These are phyloP conservation scores for Sungouiella thailandica DNA, from an alignment of 805 yeast genomes.

Conservation along the genomic window DNA sequence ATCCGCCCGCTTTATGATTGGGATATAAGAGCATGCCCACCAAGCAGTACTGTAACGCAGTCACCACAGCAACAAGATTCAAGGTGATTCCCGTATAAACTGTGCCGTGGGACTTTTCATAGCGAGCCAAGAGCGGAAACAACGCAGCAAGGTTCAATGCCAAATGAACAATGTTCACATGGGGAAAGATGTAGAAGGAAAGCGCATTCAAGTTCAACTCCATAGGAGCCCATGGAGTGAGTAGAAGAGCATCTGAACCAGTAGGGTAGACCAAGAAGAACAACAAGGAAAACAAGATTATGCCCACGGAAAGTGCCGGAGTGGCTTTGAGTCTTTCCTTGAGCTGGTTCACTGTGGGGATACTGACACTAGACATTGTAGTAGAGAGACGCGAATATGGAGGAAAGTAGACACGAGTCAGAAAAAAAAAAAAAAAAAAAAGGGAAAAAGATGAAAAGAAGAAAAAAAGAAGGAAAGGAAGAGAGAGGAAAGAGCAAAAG, in stretches of 20 bases:
- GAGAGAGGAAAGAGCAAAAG: too few species aligned
- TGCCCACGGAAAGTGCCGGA: conserved; percentile 63
- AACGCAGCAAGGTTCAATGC: conserved; percentile 53
- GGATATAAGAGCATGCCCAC: conserved; percentile 50
- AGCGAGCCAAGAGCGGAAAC: conserved; percentile 54
- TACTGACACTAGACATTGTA: not conserved
- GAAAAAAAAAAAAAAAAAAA: too few species aligned
- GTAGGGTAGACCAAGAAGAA: conserved; percentile 34
- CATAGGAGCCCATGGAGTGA: conserved; percentile 48
- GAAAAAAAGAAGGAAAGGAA: too few species aligned
- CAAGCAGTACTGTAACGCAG: conserved; percentile 61
- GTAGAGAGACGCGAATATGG: too few species aligned
- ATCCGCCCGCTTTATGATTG: conserved; percentile 52
- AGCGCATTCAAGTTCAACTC: conserved; percentile 42
- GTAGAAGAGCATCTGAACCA: conserved; percentile 10
- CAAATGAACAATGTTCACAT: conserved; percentile 57
- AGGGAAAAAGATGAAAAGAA: too few species aligned
- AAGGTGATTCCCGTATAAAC: conserved; percentile 79
- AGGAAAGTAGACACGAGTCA: too few species aligned
- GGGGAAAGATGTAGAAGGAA: conserved; percentile 73
- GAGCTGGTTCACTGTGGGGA: not conserved
- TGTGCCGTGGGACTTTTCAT: conserved; percentile 75
- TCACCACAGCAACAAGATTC: conserved; percentile 61
- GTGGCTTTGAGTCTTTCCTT: conserved; percentile 6
- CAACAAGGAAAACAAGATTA: conserved; percentile 47